Evolutionary conservation across 768 basidiomycete species (phyloP).

Genomic region (Leucogyrophana mollusca): DNA sequence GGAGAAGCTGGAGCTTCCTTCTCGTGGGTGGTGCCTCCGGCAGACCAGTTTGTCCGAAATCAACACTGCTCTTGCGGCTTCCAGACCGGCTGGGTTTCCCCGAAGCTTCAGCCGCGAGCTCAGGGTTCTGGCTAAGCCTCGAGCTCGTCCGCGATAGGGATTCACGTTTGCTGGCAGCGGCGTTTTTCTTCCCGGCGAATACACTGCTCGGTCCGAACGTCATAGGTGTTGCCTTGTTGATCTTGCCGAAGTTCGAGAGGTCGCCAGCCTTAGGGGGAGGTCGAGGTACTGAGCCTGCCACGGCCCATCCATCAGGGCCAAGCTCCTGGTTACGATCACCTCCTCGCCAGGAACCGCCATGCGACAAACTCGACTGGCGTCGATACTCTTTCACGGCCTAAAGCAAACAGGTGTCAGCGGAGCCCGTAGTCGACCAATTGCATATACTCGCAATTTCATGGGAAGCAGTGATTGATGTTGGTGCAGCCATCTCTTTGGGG

Average conservation of each 20-base stretch:
- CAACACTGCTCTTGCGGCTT: conserved; percentile 51
- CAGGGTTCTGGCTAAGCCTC: conserved; percentile 63
- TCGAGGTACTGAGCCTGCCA: conserved; percentile 52
- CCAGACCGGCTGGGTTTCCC: conserved; percentile 52
- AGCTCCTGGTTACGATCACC: conserved; percentile 61
- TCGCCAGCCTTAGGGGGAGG: conserved; percentile 80
- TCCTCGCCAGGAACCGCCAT: conserved; percentile 88
- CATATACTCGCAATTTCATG: conserved; percentile 83
- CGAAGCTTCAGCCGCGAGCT: conserved; percentile 51
- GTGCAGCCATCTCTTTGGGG: conserved; percentile 71
- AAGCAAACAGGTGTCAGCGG: too few species aligned
- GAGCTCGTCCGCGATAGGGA: conserved; percentile 80
- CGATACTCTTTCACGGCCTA: conserved; percentile 59
- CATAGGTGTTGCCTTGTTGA: conserved; percentile 66
- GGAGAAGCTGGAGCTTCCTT: conserved; percentile 70
- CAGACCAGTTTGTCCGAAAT: conserved; percentile 42
- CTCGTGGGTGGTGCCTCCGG: conserved; percentile 55
- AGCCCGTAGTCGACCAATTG: too few species aligned
- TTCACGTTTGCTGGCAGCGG: conserved; percentile 49
- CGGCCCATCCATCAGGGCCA: conserved; percentile 88
- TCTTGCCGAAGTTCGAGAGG: conserved; percentile 85
- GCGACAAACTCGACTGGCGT: conserved; percentile 76
- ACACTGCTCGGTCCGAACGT: conserved; percentile 85
- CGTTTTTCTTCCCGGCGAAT: conserved; percentile 61
- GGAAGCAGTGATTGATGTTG: conserved; percentile 84